These are phyloP conservation scores for Oryza brachyantha DNA, from an alignment of 176 grass and related monocot species.

Conservation along the genomic window DNA sequence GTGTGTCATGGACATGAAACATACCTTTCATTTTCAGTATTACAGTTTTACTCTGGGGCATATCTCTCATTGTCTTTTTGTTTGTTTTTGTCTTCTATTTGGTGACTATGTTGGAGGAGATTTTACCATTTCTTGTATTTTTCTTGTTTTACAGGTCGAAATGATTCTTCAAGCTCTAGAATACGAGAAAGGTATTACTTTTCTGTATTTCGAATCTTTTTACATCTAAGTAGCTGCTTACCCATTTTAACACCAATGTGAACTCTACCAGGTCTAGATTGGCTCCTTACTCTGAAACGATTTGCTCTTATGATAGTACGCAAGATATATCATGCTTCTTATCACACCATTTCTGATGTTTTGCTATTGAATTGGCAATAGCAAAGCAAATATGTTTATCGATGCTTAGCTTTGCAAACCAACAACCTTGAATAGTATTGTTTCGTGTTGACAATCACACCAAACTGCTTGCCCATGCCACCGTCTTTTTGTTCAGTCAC, in stretches of 20 bases:
- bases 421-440: not conserved
- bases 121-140: slow-evolving; percentile 19
- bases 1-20: not conserved
- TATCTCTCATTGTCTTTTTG: slow-evolving; percentile 8
- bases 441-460: not conserved
- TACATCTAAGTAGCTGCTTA: not conserved
- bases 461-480: not conserved
- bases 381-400: not conserved
- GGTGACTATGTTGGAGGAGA: not conserved
- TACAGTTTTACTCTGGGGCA: not conserved
- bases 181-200: slow-evolving; percentile 79
- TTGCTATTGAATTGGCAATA: not conserved
- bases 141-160: slow-evolving; percentile 73
- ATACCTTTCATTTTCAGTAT: not conserved
- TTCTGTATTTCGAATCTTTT: not conserved
- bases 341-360: not conserved
- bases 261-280: not conserved
- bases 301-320: not conserved
- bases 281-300: not conserved
- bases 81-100: not conserved
- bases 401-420: not conserved
- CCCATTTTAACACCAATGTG: not conserved
- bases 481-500: not conserved
- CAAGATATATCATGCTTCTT: not conserved
- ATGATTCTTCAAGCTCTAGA: slow-evolving; percentile 99